A percentile compares a stretch with the other conserved stretches of the same genome.
These are phyloP conservation scores for Collybiopsis confluens DNA, from an alignment of 768 basidiomycete species.

Conservation along the genomic window DNA sequence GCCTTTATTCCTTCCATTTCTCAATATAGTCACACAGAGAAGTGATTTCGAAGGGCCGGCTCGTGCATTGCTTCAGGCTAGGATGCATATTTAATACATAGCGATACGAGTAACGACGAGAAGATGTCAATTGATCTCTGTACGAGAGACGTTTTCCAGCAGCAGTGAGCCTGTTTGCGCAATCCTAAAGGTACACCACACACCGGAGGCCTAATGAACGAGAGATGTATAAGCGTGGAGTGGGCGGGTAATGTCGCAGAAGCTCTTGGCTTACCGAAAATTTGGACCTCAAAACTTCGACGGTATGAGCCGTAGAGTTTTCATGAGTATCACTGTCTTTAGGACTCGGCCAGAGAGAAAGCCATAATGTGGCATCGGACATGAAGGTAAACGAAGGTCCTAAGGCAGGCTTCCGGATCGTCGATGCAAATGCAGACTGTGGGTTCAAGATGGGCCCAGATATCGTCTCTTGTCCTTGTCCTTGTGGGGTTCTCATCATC, in stretches of 20 bases:
- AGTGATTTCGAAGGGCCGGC: neutral
- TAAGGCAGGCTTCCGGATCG: slow-evolving; percentile 60
- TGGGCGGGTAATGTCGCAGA: too few relatives aligned
- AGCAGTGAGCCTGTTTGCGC: neutral
- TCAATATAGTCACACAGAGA: neutral
- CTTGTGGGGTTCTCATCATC: slow-evolving; percentile 10
- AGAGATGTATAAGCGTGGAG: too few relatives aligned
- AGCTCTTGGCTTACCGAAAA: slow-evolving; percentile 26
- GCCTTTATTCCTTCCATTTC: neutral
- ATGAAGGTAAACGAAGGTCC: slow-evolving; percentile 73
- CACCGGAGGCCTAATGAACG: neutral
- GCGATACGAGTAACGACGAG: neutral
- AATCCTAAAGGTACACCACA: neutral
- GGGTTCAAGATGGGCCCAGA: slow-evolving; percentile 27
- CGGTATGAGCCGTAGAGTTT: slow-evolving; percentile 23
- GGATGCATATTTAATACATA: too few relatives aligned
- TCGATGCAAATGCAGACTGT: slow-evolving; percentile 27
- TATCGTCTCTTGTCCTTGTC: slow-evolving; percentile 14
- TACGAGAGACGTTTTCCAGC: neutral
- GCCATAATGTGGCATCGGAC: slow-evolving; percentile 74
- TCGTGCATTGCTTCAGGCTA: too few relatives aligned
- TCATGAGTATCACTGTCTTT: slow-evolving; percentile 18
- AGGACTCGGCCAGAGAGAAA: slow-evolving; percentile 25
- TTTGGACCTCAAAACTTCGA: slow-evolving; percentile 41
- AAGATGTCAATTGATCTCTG: too few relatives aligned